These are phyloP conservation scores for Penicillium sp. DNA, from an alignment of 2,329 filamentous ascomycete species.

Conservation along the genomic window DNA sequence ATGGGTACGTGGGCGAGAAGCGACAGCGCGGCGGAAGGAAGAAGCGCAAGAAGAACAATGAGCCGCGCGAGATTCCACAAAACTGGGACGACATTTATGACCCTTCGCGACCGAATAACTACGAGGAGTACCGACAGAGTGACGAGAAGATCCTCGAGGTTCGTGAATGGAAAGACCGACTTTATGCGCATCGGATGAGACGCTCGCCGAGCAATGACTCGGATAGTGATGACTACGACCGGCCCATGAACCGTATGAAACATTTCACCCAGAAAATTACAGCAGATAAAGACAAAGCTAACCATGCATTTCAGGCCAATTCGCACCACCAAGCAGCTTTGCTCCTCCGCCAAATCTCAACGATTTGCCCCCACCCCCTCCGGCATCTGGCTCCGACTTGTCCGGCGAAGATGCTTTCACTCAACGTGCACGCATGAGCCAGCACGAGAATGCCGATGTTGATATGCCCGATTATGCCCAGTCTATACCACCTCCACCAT, in stretches of 20 bases:
- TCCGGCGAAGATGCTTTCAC: constrained; percentile 71
- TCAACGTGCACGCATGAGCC: constrained; percentile 61
- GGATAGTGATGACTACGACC: constrained; percentile 53
- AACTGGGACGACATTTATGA: constrained; percentile 95
- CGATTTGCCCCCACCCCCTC: constrained; percentile 29
- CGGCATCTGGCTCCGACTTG: constrained; percentile 52
- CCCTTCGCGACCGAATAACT: constrained; percentile 75
- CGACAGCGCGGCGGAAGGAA: constrained; percentile 74
- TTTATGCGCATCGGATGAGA: constrained; percentile 70
- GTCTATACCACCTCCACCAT: constrained; percentile 32
- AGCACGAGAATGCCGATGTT: constrained; percentile 29
- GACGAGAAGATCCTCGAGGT: constrained; percentile 81
- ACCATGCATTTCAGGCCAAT: constrained; percentile 40
- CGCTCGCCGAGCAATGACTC: constrained; percentile 46
- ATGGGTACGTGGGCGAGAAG: constrained; percentile 63
- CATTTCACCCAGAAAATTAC: neutral
- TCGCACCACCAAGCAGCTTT: constrained; percentile 54
- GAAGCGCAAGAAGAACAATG: constrained; percentile 73
- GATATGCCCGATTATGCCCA: constrained; percentile 14
- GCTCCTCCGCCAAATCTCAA: constrained; percentile 53
- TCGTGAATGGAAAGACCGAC: constrained; percentile 78
- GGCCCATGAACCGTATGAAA: constrained; percentile 49
- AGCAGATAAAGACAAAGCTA: neutral
- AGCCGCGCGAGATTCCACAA: constrained; percentile 56
- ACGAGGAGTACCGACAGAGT: constrained; percentile 80